A percentile compares a stretch with the other conserved stretches of the same genome.
phyloP scores from a whole-genome alignment of 2,329 filamentous ascomycete genomes.

The Diaporthe humulicola region DNA sequence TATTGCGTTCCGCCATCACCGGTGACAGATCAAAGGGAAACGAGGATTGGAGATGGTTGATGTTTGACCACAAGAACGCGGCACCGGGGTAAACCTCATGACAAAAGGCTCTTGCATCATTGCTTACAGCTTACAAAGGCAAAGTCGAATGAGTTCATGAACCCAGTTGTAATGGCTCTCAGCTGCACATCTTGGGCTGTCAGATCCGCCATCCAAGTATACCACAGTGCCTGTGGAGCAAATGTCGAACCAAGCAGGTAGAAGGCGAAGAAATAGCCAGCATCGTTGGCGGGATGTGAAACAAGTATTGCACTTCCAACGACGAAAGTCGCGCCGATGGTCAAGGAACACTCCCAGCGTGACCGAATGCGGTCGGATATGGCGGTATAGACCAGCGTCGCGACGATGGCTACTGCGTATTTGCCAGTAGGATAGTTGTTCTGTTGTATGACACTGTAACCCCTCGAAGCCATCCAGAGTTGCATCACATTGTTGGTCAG shows the following conservation, averaged over 20 bases:
- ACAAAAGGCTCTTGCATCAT: constrained; percentile 29
- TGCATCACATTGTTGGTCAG: constrained; percentile 59
- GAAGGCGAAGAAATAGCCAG: constrained; percentile 58
- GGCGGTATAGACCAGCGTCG: constrained; percentile 55
- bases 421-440: constrained; percentile 60
- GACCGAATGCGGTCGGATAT: constrained; percentile 57
- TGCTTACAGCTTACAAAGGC: constrained; percentile 54
- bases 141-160: constrained; percentile 59
- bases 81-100: no score
- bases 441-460: constrained; percentile 57
- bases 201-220: constrained; percentile 61
- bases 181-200: constrained; percentile 55
- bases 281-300: constrained; percentile 48
- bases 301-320: constrained; percentile 55
- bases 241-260: constrained; percentile 59
- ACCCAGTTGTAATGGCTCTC: constrained; percentile 58
- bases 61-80: not conserved
- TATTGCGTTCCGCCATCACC: not conserved
- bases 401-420: constrained; percentile 57
- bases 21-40: no score
- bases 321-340: constrained; percentile 57
- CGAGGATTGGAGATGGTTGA: rapidly evolving
- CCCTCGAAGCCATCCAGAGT: constrained; percentile 59
- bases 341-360: constrained; percentile 58
- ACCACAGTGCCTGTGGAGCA: constrained; percentile 61